Percentiles rank a stretch among this genome's conserved stretches.
Evolutionary conservation across 768 basidiomycete species (phyloP).

Genomic region (Rhodocollybia butyracea): DNA sequence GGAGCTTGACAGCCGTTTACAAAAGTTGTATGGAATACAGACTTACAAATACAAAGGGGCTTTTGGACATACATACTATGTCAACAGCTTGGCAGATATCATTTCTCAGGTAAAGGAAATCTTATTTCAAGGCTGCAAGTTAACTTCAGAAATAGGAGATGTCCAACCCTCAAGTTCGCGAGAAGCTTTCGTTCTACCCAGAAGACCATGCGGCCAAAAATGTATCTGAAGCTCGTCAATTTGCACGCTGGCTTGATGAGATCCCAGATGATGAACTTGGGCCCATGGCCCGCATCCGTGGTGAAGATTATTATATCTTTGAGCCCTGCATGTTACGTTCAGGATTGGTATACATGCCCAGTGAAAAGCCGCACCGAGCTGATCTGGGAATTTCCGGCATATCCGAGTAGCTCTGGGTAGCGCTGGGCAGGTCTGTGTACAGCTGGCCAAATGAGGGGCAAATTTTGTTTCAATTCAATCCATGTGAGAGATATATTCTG

Average conservation of each 20-base stretch:
- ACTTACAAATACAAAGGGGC: slow-evolving; percentile 26
- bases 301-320: slow-evolving; percentile 2
- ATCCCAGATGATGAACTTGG: neutral
- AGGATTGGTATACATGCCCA: neutral
- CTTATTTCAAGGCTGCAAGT: neutral
- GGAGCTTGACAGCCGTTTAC: slow-evolving; percentile 7
- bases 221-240: slow-evolving; percentile 14
- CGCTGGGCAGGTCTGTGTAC: no score
- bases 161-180: slow-evolving; percentile 15
- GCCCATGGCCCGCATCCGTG: neutral
- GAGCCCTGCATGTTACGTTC: neutral
- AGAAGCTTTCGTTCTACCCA: slow-evolving; percentile 14
- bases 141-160: slow-evolving; percentile 14
- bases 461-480: no score
- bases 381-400: no score
- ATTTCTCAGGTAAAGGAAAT: neutral
- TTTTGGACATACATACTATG: slow-evolving; percentile 28
- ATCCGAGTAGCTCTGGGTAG: no score
- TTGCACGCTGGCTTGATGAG: slow-evolving; percentile 3
- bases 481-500: no score
- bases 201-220: slow-evolving; percentile 11
- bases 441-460: no score
- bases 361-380: no score
- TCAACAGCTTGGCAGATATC: slow-evolving; percentile 22
- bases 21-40: slow-evolving; percentile 24